Conservation (phyloP, 768 basidiomycete genomes). For the Lentinula sp. region DNA sequence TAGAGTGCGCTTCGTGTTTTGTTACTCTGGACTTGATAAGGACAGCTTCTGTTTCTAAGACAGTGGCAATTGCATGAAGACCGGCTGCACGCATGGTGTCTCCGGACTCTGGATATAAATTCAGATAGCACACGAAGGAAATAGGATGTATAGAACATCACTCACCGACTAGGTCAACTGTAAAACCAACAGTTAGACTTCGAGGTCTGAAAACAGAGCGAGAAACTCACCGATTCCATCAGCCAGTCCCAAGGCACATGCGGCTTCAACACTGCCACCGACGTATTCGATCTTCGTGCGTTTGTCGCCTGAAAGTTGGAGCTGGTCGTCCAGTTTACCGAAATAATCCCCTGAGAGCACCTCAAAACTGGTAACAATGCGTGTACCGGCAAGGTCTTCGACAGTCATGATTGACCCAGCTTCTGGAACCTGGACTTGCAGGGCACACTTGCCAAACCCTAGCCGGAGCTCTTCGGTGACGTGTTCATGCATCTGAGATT, state of each 20-base stretch:
- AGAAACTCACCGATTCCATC: constrained; percentile 83
- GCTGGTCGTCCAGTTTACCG: constrained; percentile 47
- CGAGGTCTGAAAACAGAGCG: background rate
- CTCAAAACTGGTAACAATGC: constrained; percentile 94
- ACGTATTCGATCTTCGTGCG: constrained; percentile 90
- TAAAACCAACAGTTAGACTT: background rate
- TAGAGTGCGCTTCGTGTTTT: constrained; percentile 56
- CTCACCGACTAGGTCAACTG: constrained; percentile 93
- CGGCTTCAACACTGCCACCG: constrained; percentile 97
- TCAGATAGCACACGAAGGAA: too few species aligned
- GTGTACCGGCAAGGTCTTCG: constrained; percentile 82
- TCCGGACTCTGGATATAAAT: constrained; percentile 69
- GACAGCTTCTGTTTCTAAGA: constrained; percentile 85
- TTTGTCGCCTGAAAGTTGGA: constrained; percentile 45
- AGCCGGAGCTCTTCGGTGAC: constrained; percentile 79
- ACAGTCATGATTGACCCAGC: constrained; percentile 57
- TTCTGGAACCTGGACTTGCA: constrained; percentile 92
- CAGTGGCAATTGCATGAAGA: constrained; percentile 84
- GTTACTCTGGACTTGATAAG: constrained; percentile 75
- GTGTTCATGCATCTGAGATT: constrained; percentile 73
- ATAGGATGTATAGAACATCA: constrained; percentile 6
- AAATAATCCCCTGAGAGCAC: constrained; percentile 83
- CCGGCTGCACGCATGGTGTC: constrained; percentile 99
- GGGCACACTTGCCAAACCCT: constrained; percentile 86
- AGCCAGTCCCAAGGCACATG: constrained; percentile 91